Conservation (phyloP, 1,284 basidiomycete species). For the Heterobasidion annosum region DNA sequence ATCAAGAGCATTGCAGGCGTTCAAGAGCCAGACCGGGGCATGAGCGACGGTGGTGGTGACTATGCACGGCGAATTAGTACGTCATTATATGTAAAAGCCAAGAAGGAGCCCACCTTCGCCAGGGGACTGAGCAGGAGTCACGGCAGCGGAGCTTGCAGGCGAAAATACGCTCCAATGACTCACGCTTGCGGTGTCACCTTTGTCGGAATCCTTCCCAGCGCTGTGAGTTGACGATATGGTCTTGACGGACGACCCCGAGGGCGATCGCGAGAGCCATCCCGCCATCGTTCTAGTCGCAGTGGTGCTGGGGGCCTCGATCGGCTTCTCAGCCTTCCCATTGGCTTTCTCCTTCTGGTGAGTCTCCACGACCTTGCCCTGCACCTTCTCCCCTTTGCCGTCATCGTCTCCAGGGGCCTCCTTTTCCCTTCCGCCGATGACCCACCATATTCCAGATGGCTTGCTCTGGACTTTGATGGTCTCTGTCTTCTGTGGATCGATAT, state of each 20-base stretch:
- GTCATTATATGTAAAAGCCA: not conserved
- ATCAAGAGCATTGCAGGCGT: constrained; percentile 65
- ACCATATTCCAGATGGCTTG: constrained; percentile 49
- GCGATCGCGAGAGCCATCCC: constrained; percentile 8
- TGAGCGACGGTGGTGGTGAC: constrained; percentile 45
- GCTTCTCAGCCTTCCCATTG: not conserved
- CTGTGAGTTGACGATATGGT: constrained; percentile 1
- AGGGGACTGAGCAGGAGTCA: constrained; percentile 16
- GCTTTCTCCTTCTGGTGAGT: not conserved
- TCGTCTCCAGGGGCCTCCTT: not conserved
- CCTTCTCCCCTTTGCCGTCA: not conserved
- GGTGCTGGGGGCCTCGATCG: not conserved
- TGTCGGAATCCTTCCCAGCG: constrained; percentile 1
- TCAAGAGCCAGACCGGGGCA: constrained; percentile 65
- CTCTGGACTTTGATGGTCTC: constrained; percentile 53
- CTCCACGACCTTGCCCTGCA: not conserved
- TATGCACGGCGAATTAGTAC: constrained; percentile 12
- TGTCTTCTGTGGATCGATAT: constrained; percentile 43
- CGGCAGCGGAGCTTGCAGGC: constrained; percentile 10
- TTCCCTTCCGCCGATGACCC: constrained; percentile 42
- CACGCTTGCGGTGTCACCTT: constrained; percentile 1
- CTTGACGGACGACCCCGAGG: constrained; percentile 6
- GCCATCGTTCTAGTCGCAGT: not conserved
- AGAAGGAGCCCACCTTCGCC: constrained; percentile 18
- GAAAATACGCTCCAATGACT: not conserved